Evolutionary conservation across 495 filamentous ascomycete genomes (phyloP).

Genomic region (Parachaetomium inaequale): DNA sequence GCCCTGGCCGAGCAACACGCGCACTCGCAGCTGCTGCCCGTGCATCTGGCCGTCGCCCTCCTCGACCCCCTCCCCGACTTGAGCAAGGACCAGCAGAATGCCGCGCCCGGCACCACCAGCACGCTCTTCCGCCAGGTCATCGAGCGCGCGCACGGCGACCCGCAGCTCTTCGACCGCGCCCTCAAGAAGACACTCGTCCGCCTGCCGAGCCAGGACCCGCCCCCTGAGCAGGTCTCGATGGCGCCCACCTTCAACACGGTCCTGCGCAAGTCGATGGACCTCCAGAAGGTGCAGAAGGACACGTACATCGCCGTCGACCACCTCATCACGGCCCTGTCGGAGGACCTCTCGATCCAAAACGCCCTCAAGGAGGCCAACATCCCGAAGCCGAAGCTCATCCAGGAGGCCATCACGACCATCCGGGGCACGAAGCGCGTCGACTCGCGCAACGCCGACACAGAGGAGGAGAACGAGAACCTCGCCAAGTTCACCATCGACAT

Average conservation of each 20-base stretch:
- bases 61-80: constrained; percentile 78
- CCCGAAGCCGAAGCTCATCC: constrained; percentile 84
- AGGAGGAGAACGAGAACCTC: constrained; percentile 86
- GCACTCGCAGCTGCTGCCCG: constrained; percentile 81
- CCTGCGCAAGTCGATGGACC: constrained; percentile 75
- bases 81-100: constrained; percentile 68
- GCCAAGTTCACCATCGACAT: constrained; percentile 98
- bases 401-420: constrained; percentile 82
- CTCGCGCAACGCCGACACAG: constrained; percentile 88
- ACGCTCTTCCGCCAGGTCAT: constrained; percentile 91
- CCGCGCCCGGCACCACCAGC: constrained; percentile 56
- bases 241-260: constrained; percentile 77
- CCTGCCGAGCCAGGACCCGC: constrained; percentile 88
- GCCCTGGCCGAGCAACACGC: constrained; percentile 78
- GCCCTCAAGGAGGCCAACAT: constrained; percentile 83
- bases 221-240: constrained; percentile 78
- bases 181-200: constrained; percentile 90
- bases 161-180: constrained; percentile 78
- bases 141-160: constrained; percentile 88
- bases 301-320: constrained; percentile 92
- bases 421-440: constrained; percentile 89
- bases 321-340: constrained; percentile 75
- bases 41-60: constrained; percentile 85
- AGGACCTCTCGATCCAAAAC: constrained; percentile 69
- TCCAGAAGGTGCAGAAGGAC: constrained; percentile 95